Evolutionary conservation across 2,329 filamentous ascomycete genomes (phyloP).

Genomic region (Aspergillus sp.): DNA sequence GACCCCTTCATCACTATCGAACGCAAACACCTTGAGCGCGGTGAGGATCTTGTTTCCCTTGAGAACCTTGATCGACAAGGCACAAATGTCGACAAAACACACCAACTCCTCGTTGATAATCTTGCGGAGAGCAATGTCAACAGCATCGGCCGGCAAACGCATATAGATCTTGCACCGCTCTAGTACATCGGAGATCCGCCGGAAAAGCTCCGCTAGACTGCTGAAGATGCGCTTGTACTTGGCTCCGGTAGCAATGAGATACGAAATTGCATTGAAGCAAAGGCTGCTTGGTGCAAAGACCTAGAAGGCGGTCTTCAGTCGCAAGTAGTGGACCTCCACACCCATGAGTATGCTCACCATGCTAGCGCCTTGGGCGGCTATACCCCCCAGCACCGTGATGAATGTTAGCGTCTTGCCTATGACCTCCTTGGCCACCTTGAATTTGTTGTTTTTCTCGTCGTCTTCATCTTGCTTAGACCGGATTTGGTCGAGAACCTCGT

Average conservation of each 20-base stretch:
- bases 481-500: slow-evolving; percentile 24
- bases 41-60: slow-evolving; percentile 23
- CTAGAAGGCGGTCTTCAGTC: slow-evolving; percentile 6
- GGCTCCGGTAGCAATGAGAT: slow-evolving; percentile 25
- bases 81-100: slow-evolving; percentile 27
- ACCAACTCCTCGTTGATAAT: slow-evolving; percentile 26
- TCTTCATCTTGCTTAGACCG: slow-evolving; percentile 20
- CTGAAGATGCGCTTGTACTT: slow-evolving; percentile 30
- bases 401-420: slow-evolving; percentile 24
- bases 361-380: slow-evolving; percentile 24
- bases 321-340: not conserved
- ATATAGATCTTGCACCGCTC: slow-evolving; percentile 27
- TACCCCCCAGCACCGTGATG: slow-evolving; percentile 21
- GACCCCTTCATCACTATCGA: slow-evolving; percentile 29
- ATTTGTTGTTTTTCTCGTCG: slow-evolving; percentile 22
- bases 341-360: slow-evolving; percentile 17
- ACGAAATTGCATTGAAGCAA: slow-evolving; percentile 30
- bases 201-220: slow-evolving; percentile 24
- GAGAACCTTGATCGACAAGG: slow-evolving; percentile 24
- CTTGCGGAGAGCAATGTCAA: slow-evolving; percentile 22
- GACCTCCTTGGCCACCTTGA: slow-evolving; percentile 19
- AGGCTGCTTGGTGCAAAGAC: slow-evolving; percentile 26
- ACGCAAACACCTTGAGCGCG: slow-evolving; percentile 26
- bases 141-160: slow-evolving; percentile 18
- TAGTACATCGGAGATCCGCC: slow-evolving; percentile 25